Evolutionary conservation across 306 rosid genomes (phyloP).

Genomic region (Urtica urens): DNA sequence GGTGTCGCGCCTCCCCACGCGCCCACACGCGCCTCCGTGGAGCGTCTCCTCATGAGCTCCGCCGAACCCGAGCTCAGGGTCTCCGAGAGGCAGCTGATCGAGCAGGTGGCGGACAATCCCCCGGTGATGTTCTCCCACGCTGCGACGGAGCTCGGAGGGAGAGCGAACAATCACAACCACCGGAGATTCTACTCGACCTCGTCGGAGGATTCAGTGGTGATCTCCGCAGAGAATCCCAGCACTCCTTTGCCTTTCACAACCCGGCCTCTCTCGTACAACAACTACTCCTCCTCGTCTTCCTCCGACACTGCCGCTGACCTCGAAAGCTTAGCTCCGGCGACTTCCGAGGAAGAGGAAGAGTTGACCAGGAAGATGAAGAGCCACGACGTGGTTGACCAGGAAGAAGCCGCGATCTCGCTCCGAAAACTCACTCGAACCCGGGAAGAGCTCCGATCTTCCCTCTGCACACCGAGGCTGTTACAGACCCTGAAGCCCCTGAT

Average conservation of each 20-base stretch:
- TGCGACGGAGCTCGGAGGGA: conserved; percentile 63
- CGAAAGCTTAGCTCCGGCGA: conserved; percentile 21
- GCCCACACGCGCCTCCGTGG: conserved; percentile 45
- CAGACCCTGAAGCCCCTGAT: conserved; percentile 32
- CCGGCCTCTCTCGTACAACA: conserved; percentile 45
- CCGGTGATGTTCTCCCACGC: conserved; percentile 65
- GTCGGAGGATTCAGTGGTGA: conserved; percentile 35
- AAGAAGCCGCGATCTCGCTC: conserved; percentile 44
- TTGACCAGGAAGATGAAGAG: conserved; percentile 38
- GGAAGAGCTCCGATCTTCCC: conserved; percentile 43
- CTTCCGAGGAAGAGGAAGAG: conserved; percentile 35
- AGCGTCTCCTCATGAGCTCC: conserved; percentile 32
- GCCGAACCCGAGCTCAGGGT: conserved; percentile 27
- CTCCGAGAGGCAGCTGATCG: conserved; percentile 45
- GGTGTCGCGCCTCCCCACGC: conserved; percentile 23
- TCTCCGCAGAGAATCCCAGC: conserved; percentile 39
- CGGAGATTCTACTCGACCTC: conserved; percentile 31
- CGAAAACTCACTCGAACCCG: conserved; percentile 45
- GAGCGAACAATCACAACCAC: conserved; percentile 20
- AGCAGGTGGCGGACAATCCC: conserved; percentile 40
- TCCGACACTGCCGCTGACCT: conserved; percentile 29
- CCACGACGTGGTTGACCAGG: conserved; percentile 52
- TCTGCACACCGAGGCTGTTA: conserved; percentile 50
- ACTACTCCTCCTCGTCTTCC: conserved; percentile 41
- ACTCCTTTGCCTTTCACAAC: conserved; percentile 59